Base-by-base conservation (phyloP, 306 rosid genomes). In the Lathyrus aphaca region DNA sequence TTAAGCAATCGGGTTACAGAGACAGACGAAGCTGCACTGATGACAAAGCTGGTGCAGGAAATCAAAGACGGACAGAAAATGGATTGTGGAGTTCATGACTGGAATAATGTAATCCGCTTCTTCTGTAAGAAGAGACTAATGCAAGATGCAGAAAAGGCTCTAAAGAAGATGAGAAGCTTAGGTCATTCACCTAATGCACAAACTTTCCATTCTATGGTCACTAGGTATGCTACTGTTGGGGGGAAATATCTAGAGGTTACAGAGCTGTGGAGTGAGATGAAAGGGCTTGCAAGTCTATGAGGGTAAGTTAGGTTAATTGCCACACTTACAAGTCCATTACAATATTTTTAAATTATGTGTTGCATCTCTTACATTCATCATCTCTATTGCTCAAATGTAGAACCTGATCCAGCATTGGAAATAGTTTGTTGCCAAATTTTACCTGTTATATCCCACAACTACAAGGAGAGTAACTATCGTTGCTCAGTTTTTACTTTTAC, bases 241-340 rank as follows among this genome's bases (percentile, higher is more conserved):
- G 98, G 98, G 43, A 92, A 86, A 29, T 92, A 92, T 77, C 76
- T 82, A 66, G 91, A 87, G 78, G 95, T 89, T 57, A 87, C 96
- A 14, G 96, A 84, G 74, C 74, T 92, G 40, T 89, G 95, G 98
- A 92, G 95, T 8, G 92, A 92, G 86, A 92, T 92, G 95, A 92
- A 92, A 79, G 59, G 76, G 60, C 77, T 86, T 66, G 96, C 95
- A n/a, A n/a, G n/a, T n/a, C n/a, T n/a, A n/a, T n/a, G n/a, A n/a
- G n/a, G n/a, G n/a, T n/a, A n/a, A n/a, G n/a, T n/a, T n/a, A n/a
- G n/a, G n/a, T n/a, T n/a, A n/a, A n/a, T n/a, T n/a, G n/a, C n/a
- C n/a, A n/a, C n/a, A n/a, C n/a, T n/a, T n/a, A n/a, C n/a, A n/a
- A n/a, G n/a, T n/a, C n/a, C n/a, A n/a, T n/a, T n/a, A n/a, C n/a